Percentiles rank a stretch among this genome's conserved stretches.
Conservation (phyloP, 768 basidiomycete genomes). For the Auricularia sp. region DNA sequence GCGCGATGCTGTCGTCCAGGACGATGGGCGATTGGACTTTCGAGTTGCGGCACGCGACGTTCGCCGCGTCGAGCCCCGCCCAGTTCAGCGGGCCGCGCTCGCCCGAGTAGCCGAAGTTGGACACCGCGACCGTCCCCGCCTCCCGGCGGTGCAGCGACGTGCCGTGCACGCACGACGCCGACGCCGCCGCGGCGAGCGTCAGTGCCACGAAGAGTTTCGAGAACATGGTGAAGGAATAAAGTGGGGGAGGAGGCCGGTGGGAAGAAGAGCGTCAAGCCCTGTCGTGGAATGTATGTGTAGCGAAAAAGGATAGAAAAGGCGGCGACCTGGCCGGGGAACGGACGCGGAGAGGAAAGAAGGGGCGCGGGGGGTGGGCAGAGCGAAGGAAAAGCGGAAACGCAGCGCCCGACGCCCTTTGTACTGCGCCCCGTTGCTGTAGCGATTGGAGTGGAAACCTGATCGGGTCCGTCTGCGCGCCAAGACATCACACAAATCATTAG, state of each 20-base stretch:
- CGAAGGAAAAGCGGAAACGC: background rate
- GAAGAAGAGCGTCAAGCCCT: background rate
- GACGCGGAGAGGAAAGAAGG: background rate
- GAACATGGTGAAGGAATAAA: background rate
- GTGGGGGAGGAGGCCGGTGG: background rate
- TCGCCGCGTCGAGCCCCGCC: background rate
- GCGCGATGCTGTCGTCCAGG: background rate
- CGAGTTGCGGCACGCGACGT: background rate
- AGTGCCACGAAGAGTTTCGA: background rate
- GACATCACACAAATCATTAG: too few species aligned
- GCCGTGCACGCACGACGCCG: background rate
- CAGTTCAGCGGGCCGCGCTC: background rate
- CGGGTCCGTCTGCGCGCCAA: too few species aligned
- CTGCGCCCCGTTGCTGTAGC: background rate
- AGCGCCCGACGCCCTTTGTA: background rate
- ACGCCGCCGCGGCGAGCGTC: background rate
- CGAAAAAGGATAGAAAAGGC: background rate
- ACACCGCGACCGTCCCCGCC: background rate
- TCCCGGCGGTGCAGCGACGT: background rate
- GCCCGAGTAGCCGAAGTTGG: slow-evolving; percentile 1
- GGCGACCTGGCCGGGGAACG: background rate
- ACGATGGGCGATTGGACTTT: background rate
- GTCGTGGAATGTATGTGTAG: background rate
- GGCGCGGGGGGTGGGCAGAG: background rate
- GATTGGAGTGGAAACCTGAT: too few species aligned